phyloP scores from a whole-genome alignment of 305 asterid genomes.

The Fraxinus sp. region DNA sequence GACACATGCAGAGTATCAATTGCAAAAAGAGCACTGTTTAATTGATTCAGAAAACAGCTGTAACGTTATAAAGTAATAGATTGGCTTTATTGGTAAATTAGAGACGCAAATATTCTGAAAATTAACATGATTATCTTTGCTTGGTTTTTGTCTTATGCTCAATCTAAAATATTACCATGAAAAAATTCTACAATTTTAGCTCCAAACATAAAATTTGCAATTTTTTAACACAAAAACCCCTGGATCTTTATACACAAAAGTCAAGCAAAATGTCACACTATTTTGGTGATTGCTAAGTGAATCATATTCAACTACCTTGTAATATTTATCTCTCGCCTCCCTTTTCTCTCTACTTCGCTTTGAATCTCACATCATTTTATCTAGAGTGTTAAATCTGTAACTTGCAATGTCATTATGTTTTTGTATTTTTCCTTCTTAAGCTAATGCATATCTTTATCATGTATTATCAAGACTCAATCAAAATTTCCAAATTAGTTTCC shows the following conservation, averaged over 20 bases:
- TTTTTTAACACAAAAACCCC: not conserved
- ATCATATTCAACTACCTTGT: not conserved
- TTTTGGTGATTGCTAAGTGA: not conserved
- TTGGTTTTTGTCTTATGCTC: not conserved
- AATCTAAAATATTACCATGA: not conserved
- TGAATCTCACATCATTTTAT: not conserved
- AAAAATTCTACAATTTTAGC: not conserved
- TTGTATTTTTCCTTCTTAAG: not conserved
- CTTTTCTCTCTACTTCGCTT: not conserved
- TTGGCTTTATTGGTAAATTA: not conserved
- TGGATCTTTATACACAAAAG: not conserved
- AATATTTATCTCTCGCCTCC: not conserved
- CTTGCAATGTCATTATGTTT: not conserved
- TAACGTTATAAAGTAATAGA: not conserved
- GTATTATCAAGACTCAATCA: not conserved
- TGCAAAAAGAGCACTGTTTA: not conserved
- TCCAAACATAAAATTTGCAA: not conserved
- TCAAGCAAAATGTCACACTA: not conserved
- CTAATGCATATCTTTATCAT: not conserved
- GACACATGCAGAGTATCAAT: not conserved
- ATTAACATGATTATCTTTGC: not conserved
- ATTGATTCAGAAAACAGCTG: not conserved
- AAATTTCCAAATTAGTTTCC: not conserved
- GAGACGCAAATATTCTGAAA: not conserved
- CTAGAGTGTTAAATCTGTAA: not conserved